Conservation (phyloP, 371 early-diverging fungal genomes). For the Mucor saturninus region DNA sequence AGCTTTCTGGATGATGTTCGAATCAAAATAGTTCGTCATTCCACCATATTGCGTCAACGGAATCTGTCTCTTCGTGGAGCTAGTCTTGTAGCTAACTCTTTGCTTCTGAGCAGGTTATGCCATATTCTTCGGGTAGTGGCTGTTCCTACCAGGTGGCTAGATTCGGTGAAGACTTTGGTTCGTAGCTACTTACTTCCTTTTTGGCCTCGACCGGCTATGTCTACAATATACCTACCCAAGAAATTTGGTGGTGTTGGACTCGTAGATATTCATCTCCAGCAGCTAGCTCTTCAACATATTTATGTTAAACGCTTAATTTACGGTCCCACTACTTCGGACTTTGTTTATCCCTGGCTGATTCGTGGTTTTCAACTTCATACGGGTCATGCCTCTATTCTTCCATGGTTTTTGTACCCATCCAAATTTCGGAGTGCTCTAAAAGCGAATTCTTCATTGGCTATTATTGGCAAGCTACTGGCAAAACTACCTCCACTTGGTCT, state of each 20-base stretch:
- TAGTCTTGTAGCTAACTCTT: constrained; percentile 17
- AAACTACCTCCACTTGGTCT: too few species aligned
- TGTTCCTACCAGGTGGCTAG: constrained; percentile 1
- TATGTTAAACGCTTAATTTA: not conserved
- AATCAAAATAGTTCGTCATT: constrained; percentile 1
- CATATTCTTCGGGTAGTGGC: constrained; percentile 12
- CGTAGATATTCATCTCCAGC: not conserved
- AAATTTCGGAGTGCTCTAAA: not conserved
- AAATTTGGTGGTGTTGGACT: constrained; percentile 9
- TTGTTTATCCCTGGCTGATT: not conserved
- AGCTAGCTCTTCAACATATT: not conserved
- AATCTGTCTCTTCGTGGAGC: too few species aligned
- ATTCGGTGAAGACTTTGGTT: not conserved
- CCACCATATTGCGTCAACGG: not conserved
- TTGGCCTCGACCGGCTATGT: not conserved
- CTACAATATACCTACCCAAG: not conserved
- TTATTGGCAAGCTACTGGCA: too few species aligned
- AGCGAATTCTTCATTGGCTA: too few species aligned
- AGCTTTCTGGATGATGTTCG: not conserved
- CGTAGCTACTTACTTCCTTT: not conserved
- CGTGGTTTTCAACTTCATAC: not conserved
- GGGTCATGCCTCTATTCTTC: not conserved
- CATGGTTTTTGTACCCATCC: not conserved
- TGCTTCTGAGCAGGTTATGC: constrained; percentile 13
- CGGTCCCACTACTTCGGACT: not conserved